Evolutionary conservation across 768 basidiomycete species (phyloP), one percentile per base, ranked within the genome.

Genomic region (Coprinellus micaceus): DNA sequence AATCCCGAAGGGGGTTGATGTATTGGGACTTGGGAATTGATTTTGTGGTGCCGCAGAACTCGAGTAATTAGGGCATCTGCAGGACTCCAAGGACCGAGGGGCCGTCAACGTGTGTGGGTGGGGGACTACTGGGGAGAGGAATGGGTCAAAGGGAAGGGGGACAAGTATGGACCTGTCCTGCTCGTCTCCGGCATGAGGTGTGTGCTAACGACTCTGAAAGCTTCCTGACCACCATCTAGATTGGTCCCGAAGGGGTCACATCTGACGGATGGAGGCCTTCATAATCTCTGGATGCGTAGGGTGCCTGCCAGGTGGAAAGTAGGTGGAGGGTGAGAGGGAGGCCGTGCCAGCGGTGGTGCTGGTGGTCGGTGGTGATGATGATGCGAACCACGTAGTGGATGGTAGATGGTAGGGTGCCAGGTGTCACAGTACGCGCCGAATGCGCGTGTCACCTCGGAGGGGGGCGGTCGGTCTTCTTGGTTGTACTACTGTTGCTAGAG

Each of bases 1-100:
- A 58, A 46, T n/a, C 57, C 57, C 65, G 64, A 60, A 58, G 63
- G 15, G 64, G 57, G 54, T 63, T 70, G 30, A 68, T 61, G 60
- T 77, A 80, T 7, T 70, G 70, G 61, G 78, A 49, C 69, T 67
- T 2, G 80, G 77, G 3, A 81, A 81, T 33, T 73, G 74, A 4
- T 67, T 60, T 40, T 70, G 64, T 9, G 53, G 33, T 13, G 50
- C 47, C 41, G 50, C 22, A 22, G 36, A 43, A 28, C 10, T 39
- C 24, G 21, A 11, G 53, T 29, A 61, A 64, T 57, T n/a, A n/a
- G n/a, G 60, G 1, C 54, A 19, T 56, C 48, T 29, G 19, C 21
- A 33, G 54, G 22, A 36, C 37, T 26, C 55, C 55, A 56, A 15
- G 47, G 26, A 19, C 29, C 37, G 47, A 40, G n/a, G 29, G 52